Percentiles rank a stretch among this genome's conserved stretches.
Evolutionary conservation across 2,329 filamentous ascomycete genomes (phyloP).

Genomic region (Sporothrix pseudoabietina): DNA sequence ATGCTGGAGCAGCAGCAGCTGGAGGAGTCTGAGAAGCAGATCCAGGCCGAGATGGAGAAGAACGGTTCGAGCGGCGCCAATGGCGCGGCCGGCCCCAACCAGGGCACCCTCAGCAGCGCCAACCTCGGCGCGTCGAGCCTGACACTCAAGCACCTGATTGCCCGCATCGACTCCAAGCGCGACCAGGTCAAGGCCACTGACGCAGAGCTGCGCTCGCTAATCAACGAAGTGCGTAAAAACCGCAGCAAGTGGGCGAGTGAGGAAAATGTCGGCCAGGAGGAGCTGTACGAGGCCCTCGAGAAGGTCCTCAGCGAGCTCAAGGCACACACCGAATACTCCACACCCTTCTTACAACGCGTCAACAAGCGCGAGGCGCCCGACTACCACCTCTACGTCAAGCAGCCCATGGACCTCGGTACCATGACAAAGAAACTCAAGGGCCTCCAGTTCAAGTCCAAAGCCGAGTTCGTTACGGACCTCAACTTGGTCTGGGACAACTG

Average conservation of each 20-base stretch:
- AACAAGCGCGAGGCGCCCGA: conserved; percentile 97
- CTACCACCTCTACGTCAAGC: conserved; percentile 91
- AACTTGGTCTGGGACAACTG: conserved; percentile 98
- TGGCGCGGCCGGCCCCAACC: conserved; percentile 59
- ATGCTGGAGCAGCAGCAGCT: conserved; percentile 98
- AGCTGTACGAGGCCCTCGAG: conserved; percentile 93
- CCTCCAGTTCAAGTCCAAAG: conserved; percentile 80
- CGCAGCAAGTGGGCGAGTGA: conserved; percentile 98
- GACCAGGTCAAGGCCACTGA: conserved; percentile 89
- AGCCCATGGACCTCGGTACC: conserved; percentile 94
- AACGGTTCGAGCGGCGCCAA: conserved; percentile 45
- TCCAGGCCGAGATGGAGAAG: conserved; percentile 91
- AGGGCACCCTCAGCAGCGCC: conserved; percentile 87
- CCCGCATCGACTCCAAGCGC: conserved; percentile 90
- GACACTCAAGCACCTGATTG: conserved; percentile 95
- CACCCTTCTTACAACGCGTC: conserved; percentile 90
- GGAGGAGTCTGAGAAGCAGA: conserved; percentile 92
- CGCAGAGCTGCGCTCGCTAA: conserved; percentile 84
- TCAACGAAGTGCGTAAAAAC: conserved; percentile 97
- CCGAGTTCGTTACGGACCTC: conserved; percentile 90
- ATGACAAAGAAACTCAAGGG: conserved; percentile 98
- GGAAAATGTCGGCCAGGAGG: conserved; percentile 95
- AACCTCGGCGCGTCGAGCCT: conserved; percentile 95
- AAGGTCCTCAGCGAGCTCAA: conserved; percentile 97
- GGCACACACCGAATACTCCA: conserved; percentile 94